Conservation (phyloP, 495 filamentous ascomycete species). For the Penicillium daleae region DNA sequence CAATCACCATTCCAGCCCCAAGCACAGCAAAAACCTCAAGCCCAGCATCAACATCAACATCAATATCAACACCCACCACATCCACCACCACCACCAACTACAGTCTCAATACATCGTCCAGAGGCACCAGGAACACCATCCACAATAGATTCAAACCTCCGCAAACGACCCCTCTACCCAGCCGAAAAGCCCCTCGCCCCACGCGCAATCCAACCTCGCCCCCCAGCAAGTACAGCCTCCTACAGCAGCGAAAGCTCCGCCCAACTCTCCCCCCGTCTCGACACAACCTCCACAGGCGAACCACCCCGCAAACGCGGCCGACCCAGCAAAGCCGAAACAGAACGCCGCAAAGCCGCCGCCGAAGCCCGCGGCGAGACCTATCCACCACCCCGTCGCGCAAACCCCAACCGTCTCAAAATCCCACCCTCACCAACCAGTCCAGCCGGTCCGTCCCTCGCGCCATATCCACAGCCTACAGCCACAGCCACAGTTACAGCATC, state of each 20-base stretch:
- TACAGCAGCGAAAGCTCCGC: constrained; percentile 47
- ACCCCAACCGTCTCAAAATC: constrained; percentile 36
- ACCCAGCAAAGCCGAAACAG: constrained; percentile 60
- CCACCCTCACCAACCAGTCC: constrained; percentile 43
- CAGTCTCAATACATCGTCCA: constrained; percentile 22
- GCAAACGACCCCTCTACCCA: constrained; percentile 43
- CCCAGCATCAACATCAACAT: not conserved
- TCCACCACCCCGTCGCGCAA: constrained; percentile 42
- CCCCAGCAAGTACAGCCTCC: constrained; percentile 39
- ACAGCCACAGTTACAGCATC: not conserved
- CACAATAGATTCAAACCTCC: constrained; percentile 30
- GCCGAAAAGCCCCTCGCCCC: constrained; percentile 40
- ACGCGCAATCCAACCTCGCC: constrained; percentile 49
- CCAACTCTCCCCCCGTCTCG: constrained; percentile 43
- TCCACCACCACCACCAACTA: constrained; percentile 3
- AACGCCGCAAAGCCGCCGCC: constrained; percentile 54
- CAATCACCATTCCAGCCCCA: constrained; percentile 23
- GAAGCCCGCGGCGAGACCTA: constrained; percentile 56
- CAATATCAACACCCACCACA: constrained; percentile 10
- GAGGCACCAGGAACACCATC: constrained; percentile 29
- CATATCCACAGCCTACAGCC: not conserved
- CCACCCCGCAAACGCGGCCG: constrained; percentile 62
- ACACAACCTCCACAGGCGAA: constrained; percentile 33
- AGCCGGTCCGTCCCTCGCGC: constrained; percentile 9
- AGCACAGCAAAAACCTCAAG: not conserved